Evolutionary conservation across 108 stramenopile genomes (phyloP).

Genomic region (Pseudonitzschia delicatissima): DNA sequence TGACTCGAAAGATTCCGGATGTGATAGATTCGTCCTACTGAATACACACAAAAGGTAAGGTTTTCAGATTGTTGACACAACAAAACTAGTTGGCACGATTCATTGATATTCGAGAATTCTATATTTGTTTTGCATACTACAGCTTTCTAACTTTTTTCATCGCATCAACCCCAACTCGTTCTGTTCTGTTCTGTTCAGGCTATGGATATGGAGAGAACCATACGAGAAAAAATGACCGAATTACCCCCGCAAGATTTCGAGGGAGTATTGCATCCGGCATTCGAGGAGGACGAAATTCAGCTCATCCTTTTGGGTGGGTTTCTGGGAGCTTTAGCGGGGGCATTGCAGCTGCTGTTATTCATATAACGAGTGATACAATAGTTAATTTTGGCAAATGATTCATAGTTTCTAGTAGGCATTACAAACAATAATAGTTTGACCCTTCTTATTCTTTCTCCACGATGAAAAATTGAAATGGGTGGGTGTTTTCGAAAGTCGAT

Average conservation of each 20-base stretch:
- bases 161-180: not conserved
- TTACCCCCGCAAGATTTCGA: slow-evolving; percentile 87
- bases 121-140: too few relatives aligned
- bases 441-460: too few relatives aligned
- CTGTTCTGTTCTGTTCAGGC: slow-evolving; percentile 23
- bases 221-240: slow-evolving; percentile 72
- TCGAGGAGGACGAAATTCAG: slow-evolving; percentile 96
- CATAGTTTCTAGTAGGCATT: not conserved
- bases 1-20: slow-evolving; percentile 65
- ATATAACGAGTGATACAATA: slow-evolving; percentile 18
- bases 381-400: not conserved
- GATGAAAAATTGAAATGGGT: too few relatives aligned
- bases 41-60: slow-evolving; percentile 72
- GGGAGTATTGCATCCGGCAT: slow-evolving; percentile 91
- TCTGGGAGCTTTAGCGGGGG: slow-evolving; percentile 86
- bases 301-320: slow-evolving; percentile 89
- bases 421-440: slow-evolving; percentile 5
- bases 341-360: slow-evolving; percentile 69
- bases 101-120: not conserved
- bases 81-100: not conserved
- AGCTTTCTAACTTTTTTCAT: too few relatives aligned
- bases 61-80: too few relatives aligned
- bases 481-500: too few relatives aligned
- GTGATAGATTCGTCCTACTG: slow-evolving; percentile 80
- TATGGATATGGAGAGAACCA: slow-evolving; percentile 86